Evolutionary conservation across 371 early-diverging fungal species (phyloP).

Genomic region (Aphelidium insulamus): DNA sequence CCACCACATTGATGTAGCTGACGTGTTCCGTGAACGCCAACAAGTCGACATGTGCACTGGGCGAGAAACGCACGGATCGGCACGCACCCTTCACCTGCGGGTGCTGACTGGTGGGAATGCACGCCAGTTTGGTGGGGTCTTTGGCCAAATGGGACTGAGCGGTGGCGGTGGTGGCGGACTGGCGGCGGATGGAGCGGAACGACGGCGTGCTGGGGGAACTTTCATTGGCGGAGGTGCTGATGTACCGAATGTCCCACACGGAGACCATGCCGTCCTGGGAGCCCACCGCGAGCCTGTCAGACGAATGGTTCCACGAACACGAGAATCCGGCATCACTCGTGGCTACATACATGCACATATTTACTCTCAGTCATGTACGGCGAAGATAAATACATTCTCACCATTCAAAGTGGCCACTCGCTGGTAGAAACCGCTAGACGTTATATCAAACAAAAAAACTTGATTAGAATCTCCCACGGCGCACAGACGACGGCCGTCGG

Average conservation of each 20-base stretch:
- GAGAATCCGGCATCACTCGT: constrained; percentile 36
- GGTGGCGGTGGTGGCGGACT: constrained; percentile 9
- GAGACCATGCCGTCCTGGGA: constrained; percentile 57
- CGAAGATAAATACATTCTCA: constrained; percentile 10
- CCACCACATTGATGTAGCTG: constrained; percentile 57
- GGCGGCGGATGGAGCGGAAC: constrained; percentile 8
- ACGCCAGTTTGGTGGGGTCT: no score
- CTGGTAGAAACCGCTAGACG: constrained; percentile 31
- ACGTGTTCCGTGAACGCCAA: constrained; percentile 64
- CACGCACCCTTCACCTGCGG: constrained; percentile 54
- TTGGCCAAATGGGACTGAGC: not conserved
- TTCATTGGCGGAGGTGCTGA: constrained; percentile 20
- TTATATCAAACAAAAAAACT: constrained; percentile 49
- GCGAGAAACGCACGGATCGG: constrained; percentile 62
- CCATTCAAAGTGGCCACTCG: constrained; percentile 35
- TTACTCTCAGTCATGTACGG: no score
- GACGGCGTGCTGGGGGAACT: no score
- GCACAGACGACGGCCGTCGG: constrained; percentile 53
- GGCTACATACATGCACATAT: constrained; percentile 1
- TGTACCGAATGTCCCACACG: constrained; percentile 48
- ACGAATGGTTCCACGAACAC: constrained; percentile 54
- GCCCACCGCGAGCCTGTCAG: constrained; percentile 50
- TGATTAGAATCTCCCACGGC: constrained; percentile 71
- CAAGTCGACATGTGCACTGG: constrained; percentile 52
- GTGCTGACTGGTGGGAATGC: constrained; percentile 7